A percentile compares a stretch with the other conserved stretches of the same genome.
These are phyloP conservation scores for Penicillium cosmopolitanum DNA, from an alignment of 495 filamentous ascomycete species.

Conservation along the genomic window DNA sequence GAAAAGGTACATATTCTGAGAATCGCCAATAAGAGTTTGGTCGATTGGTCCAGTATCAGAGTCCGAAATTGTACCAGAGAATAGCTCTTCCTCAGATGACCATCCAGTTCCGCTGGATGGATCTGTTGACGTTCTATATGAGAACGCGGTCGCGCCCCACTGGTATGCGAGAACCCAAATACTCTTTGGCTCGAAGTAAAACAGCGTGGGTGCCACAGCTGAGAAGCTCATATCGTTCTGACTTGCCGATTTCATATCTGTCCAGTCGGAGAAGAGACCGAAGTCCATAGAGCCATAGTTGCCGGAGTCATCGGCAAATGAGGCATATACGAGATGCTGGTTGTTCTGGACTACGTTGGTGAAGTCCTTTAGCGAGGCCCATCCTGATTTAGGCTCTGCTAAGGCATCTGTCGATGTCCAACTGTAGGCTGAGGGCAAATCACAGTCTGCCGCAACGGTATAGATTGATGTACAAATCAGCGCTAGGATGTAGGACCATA, in stretches of 20 bases:
- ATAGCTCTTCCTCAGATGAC: constrained; percentile 56
- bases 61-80: constrained; percentile 54
- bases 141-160: constrained; percentile 61
- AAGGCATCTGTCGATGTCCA: constrained; percentile 57
- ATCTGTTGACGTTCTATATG: constrained; percentile 60
- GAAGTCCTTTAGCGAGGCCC: constrained; percentile 63
- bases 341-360: constrained; percentile 54
- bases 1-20: constrained; percentile 63
- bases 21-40: constrained; percentile 53
- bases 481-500: no score
- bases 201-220: constrained; percentile 63
- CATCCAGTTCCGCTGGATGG: constrained; percentile 60
- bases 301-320: constrained; percentile 38
- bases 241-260: constrained; percentile 53
- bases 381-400: constrained; percentile 53
- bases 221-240: constrained; percentile 52
- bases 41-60: constrained; percentile 58
- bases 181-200: constrained; percentile 63
- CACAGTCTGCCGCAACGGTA: constrained; percentile 37
- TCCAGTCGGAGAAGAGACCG: constrained; percentile 57
- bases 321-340: constrained; percentile 59
- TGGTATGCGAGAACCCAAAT: constrained; percentile 65
- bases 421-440: constrained; percentile 57
- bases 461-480: constrained; percentile 5
- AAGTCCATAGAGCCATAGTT: constrained; percentile 63